phyloP scores from a whole-genome alignment of 2,329 filamentous ascomycete species.

The Xylaria sp. region DNA sequence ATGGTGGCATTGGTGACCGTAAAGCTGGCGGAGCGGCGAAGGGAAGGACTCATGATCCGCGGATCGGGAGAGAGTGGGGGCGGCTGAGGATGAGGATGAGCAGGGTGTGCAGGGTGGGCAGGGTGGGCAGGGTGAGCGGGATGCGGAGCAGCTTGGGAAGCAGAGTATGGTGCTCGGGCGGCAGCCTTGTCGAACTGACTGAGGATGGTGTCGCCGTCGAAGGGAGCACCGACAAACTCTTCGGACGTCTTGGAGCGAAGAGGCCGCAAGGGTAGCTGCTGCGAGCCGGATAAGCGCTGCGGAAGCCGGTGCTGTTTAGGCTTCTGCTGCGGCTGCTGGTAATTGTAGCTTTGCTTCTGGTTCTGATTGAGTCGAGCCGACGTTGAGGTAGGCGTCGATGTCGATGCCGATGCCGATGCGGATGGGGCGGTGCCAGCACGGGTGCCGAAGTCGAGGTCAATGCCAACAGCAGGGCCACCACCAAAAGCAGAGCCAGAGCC shows the following conservation, averaged over 20 bases:
- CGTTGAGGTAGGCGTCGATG: constrained; percentile 31
- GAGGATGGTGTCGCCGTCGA: constrained; percentile 72
- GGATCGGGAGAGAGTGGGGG: constrained; percentile 60
- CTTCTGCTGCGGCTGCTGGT: constrained; percentile 24
- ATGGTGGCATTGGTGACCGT: constrained; percentile 64
- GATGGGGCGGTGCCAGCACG: constrained; percentile 2
- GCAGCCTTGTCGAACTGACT: constrained; percentile 66
- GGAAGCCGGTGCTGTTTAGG: constrained; percentile 30
- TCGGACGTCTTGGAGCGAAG: constrained; percentile 62
- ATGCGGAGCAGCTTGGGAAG: constrained; percentile 49
- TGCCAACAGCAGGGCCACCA: constrained; percentile 32
- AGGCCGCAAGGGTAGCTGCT: constrained; percentile 50
- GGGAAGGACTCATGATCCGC: constrained; percentile 63
- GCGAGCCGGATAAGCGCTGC: constrained; percentile 51
- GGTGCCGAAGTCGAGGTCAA: constrained; percentile 33
- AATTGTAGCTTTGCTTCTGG: constrained; percentile 19
- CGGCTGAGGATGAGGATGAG: constrained; percentile 46
- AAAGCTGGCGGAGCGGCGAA: constrained; percentile 75
- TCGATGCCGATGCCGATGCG: constrained; percentile 8
- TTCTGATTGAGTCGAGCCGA: constrained; percentile 21
- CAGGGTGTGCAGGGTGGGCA: constrained; percentile 45
- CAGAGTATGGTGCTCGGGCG: constrained; percentile 51
- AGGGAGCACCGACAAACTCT: constrained; percentile 72
- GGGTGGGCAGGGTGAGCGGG: constrained; percentile 34
- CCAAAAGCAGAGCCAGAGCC: constrained; percentile 34